Conservation (phyloP, 768 basidiomycete genomes). For the Scleroderma bovista region DNA sequence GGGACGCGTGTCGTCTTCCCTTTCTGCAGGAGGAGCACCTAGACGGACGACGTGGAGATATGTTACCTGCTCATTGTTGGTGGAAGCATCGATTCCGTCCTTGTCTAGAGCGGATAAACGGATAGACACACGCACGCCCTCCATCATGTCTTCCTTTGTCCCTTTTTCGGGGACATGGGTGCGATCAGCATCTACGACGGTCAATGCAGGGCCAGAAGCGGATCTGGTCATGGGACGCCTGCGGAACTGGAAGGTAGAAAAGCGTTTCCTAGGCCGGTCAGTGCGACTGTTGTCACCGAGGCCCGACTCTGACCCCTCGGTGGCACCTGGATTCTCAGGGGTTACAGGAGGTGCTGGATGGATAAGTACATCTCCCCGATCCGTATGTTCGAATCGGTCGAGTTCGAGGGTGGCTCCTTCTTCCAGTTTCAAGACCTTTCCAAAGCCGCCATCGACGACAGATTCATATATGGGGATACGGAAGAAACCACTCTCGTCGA, state of each 20-base stretch:
- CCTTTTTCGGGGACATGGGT: constrained; percentile 31
- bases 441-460: constrained; percentile 80
- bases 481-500: constrained; percentile 28
- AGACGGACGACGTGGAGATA: constrained; percentile 82
- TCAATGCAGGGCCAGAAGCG: constrained; percentile 71
- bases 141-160: constrained; percentile 42
- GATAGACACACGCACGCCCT: constrained; percentile 76
- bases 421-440: constrained; percentile 63
- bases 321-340: constrained; percentile 1
- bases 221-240: constrained; percentile 46
- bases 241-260: constrained; percentile 64
- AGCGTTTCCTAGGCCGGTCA: constrained; percentile 43
- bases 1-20: constrained; percentile 58
- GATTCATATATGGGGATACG: constrained; percentile 35
- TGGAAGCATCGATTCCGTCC: constrained; percentile 58
- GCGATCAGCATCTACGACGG: constrained; percentile 68
- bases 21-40: constrained; percentile 38
- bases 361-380: constrained; percentile 8
- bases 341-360: constrained; percentile 9
- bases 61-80: constrained; percentile 81
- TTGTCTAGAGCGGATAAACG: constrained; percentile 77
- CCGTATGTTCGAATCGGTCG: constrained; percentile 56
- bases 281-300: constrained; percentile 11
- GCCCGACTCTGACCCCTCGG: constrained; percentile 8
- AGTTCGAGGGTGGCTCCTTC: constrained; percentile 79